phyloP scores from a whole-genome alignment of 371 early-diverging fungal species.

The Funneliformis caledonium region DNA sequence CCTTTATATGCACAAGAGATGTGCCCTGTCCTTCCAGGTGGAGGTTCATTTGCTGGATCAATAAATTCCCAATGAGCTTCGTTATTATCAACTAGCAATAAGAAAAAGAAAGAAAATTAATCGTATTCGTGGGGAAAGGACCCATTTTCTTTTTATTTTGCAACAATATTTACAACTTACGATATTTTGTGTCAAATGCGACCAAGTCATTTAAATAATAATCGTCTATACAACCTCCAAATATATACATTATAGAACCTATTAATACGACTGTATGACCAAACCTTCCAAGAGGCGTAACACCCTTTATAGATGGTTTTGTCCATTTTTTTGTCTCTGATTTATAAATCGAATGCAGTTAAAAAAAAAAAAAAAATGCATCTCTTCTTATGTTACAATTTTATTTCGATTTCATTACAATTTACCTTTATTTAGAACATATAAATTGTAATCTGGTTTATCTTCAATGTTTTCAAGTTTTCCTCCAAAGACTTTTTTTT shows the following conservation, averaged over 20 bases:
- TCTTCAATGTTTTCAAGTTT: conserved; percentile 6
- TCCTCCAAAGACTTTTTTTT: conserved; percentile 20
- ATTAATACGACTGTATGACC: conserved; percentile 69
- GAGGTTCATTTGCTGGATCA: conserved; percentile 56
- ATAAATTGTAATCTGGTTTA: conserved; percentile 31
- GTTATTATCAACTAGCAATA: conserved; percentile 45
- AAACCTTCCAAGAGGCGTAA: conserved; percentile 64
- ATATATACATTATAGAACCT: conserved; percentile 70
- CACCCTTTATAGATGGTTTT: conserved; percentile 60
- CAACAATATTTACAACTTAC: conserved; percentile 47
- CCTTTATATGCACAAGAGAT: conserved; percentile 61
- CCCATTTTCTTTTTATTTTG: not conserved
- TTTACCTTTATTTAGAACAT: conserved; percentile 26
- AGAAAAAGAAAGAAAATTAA: not conserved
- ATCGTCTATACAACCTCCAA: conserved; percentile 73
- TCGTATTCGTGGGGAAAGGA: not conserved
- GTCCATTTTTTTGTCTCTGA: conserved; percentile 52
- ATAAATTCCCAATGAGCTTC: conserved; percentile 61
- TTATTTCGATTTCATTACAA: not conserved
- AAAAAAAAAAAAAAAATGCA: too few relatives aligned
- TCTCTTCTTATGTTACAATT: too few relatives aligned
- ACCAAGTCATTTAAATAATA: conserved; percentile 72
- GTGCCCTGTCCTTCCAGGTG: conserved; percentile 64
- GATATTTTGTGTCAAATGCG: conserved; percentile 66
- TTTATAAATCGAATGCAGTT: not conserved